A percentile compares a stretch with the other conserved stretches of the same genome.
These are phyloP conservation scores for Fusarium sterilihyphosum DNA, from an alignment of 2,329 filamentous ascomycete species.

Conservation along the genomic window DNA sequence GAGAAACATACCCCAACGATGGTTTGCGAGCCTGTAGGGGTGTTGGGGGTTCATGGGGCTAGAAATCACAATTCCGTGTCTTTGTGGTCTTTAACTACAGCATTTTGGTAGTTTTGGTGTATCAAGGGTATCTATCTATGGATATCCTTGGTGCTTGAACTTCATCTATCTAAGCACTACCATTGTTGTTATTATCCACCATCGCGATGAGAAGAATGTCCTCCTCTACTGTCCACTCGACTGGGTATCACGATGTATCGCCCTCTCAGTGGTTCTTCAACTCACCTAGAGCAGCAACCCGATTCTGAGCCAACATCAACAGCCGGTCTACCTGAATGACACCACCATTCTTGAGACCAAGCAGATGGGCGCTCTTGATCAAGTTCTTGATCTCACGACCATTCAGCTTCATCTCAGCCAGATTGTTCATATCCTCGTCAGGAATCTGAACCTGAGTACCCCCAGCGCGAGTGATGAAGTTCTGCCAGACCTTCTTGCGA, in stretches of 20 bases:
- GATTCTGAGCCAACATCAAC: constrained; percentile 47
- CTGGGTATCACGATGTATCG: not conserved
- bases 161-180: not conserved
- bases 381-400: constrained; percentile 61
- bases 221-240: not conserved
- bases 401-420: constrained; percentile 54
- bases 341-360: constrained; percentile 45
- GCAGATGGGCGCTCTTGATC: constrained; percentile 52
- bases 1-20: not conserved
- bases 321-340: constrained; percentile 45
- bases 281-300: constrained; percentile 29
- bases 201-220: not conserved
- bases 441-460: constrained; percentile 42
- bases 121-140: not conserved
- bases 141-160: too few relatives aligned
- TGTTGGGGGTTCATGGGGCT: not conserved
- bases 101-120: accelerated
- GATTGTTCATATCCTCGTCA: constrained; percentile 44
- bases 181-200: not conserved
- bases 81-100: too few relatives aligned
- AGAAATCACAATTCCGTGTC: accelerated
- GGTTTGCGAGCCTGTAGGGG: not conserved
- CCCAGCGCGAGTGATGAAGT: constrained; percentile 47
- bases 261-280: not conserved
- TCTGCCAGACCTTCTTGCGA: constrained; percentile 49